Evolutionary conservation across 352 stramenopile genomes (phyloP).

Genomic region (Phytophthora citricola): DNA sequence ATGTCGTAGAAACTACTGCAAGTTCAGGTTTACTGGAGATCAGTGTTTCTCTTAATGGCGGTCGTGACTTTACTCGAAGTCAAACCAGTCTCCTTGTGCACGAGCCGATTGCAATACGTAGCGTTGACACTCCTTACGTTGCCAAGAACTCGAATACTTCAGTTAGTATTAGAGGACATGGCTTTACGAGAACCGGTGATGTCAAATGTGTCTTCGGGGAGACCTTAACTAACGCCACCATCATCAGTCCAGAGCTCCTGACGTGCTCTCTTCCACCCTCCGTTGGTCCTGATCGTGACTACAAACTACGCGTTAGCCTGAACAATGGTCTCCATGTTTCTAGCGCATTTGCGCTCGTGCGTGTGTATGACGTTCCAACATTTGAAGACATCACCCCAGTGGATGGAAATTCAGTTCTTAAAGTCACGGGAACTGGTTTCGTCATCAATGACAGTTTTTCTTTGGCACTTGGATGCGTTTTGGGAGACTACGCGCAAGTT

Average conservation of each 20-base stretch:
- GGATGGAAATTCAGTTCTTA: conserved; percentile 8
- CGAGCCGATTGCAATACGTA: conserved; percentile 19
- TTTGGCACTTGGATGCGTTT: conserved; percentile 32
- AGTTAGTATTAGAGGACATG: conserved; percentile 28
- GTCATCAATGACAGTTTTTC: conserved; percentile 18
- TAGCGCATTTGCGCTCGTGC: background rate
- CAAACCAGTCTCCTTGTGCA: conserved; percentile 25
- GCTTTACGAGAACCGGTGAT: conserved; percentile 26
- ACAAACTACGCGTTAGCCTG: conserved; percentile 38
- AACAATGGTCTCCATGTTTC: conserved; percentile 44
- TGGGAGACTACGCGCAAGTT: conserved; percentile 16
- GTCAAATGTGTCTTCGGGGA: conserved; percentile 32
- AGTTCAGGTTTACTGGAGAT: conserved; percentile 19
- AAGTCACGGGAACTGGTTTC: conserved; percentile 35
- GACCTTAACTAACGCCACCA: background rate
- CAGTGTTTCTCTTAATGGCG: conserved; percentile 46
- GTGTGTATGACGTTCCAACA: conserved; percentile 34
- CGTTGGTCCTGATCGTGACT: conserved; percentile 16
- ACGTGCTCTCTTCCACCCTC: conserved; percentile 27
- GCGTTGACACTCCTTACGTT: conserved; percentile 30
- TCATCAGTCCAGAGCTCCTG: conserved; percentile 23
- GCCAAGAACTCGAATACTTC: conserved; percentile 17
- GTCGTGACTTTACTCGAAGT: conserved; percentile 40
- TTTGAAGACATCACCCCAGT: conserved; percentile 18
- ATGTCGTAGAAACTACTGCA: background rate